Evolutionary conservation across 1,139 yeast genomes (phyloP).

Genomic region (Pneumocystis carinii): DNA sequence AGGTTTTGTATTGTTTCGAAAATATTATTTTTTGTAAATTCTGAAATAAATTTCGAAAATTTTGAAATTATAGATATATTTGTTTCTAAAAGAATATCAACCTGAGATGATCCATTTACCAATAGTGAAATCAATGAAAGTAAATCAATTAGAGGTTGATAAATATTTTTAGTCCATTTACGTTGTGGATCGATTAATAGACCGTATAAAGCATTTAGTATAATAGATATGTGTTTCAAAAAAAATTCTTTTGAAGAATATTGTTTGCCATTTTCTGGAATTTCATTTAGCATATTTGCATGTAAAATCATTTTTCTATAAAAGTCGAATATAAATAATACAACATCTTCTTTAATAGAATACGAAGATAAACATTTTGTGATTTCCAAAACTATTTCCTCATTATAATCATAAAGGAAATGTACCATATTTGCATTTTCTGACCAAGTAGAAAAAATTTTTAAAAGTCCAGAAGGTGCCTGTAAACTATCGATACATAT

Average conservation of each 20-base stretch:
- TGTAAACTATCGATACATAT: conserved; percentile 70
- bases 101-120: conserved; percentile 5
- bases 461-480: conserved; percentile 65
- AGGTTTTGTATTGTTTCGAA: conserved; percentile 44
- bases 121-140: conserved; percentile 7
- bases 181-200: conserved; percentile 6
- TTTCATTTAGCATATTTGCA: not conserved
- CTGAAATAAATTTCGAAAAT: conserved; percentile 40
- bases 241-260: not conserved
- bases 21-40: conserved; percentile 42
- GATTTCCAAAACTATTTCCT: conserved; percentile 41
- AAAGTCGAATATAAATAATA: conserved; percentile 9
- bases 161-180: not conserved
- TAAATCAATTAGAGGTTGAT: not conserved
- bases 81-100: conserved; percentile 8
- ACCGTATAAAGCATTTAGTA: not conserved
- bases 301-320: not conserved
- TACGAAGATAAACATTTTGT: conserved; percentile 29
- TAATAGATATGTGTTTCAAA: not conserved
- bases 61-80: conserved; percentile 32
- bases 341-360: conserved; percentile 9
- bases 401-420: conserved; percentile 40
- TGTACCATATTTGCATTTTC: conserved; percentile 34
- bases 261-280: not conserved
- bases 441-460: conserved; percentile 52